Percentiles rank a stretch among this genome's conserved stretches.
phyloP scores from a whole-genome alignment of 139 green algal species.

The Marvania coccoides region DNA sequence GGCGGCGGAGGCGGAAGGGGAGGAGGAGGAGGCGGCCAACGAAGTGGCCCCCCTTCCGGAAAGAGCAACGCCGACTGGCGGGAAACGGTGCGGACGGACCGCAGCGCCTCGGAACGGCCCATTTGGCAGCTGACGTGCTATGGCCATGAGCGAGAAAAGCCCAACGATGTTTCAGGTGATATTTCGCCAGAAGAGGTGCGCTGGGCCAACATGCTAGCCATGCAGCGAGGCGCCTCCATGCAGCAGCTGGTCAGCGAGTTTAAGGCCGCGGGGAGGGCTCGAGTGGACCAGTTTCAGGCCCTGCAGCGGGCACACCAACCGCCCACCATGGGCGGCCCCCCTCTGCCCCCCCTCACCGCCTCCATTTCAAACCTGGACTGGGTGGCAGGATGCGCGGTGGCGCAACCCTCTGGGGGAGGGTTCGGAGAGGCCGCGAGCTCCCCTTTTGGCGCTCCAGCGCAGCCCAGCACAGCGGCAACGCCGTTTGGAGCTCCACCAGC shows the following conservation, averaged over 20 bases:
- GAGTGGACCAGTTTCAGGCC: conserved; percentile 11
- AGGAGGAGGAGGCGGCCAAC: background rate
- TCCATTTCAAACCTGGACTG: background rate
- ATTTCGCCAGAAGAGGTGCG: conserved; percentile 44
- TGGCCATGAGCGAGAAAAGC: conserved; percentile 26
- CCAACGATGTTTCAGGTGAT: conserved; percentile 44
- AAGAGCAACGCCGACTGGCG: conserved; percentile 6
- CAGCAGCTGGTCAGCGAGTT: conserved; percentile 16
- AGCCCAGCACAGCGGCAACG: background rate
- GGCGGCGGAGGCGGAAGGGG: background rate
- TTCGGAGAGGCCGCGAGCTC: background rate
- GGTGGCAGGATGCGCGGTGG: background rate
- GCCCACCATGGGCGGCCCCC: conserved; percentile 15
- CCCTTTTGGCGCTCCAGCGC: background rate
- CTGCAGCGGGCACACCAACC: conserved; percentile 5
- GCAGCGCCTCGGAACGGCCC: conserved; percentile 28
- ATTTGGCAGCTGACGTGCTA: conserved; percentile 46
- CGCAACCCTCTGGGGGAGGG: background rate
- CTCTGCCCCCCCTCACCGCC: background rate
- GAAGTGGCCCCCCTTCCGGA: no score
- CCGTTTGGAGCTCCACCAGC: background rate
- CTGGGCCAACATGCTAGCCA: conserved; percentile 16
- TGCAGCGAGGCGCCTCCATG: background rate
- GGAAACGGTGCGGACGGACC: conserved; percentile 27
- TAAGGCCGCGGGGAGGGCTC: conserved; percentile 5